Evolutionary conservation across 495 filamentous ascomycete species (phyloP), one percentile per base, ranked within the genome.

Genomic region (Penicillium antarcticum): DNA sequence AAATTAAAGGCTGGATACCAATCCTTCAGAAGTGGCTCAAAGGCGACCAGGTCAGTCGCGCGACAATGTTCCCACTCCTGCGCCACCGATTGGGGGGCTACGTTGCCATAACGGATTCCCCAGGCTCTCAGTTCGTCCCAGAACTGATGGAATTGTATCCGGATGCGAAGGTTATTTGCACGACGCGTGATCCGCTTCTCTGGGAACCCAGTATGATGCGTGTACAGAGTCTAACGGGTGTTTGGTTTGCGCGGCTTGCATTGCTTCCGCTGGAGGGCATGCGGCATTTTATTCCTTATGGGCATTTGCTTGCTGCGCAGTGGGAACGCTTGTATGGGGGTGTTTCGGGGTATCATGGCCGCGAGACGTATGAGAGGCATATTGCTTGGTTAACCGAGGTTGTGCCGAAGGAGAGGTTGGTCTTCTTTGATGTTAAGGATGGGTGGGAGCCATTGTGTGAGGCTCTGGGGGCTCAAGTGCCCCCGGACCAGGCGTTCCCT

Each of bases 401-500:
- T 12, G 69, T 76, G 0, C 74, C 76, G 0, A 65, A 67, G 29
- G 70, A 72, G 7, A 63, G 66, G 17, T 48, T 79, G 56, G 53
- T 81, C 35, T 66, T 79, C 24, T 75, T 70, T 62, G 53, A 71
- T 31, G 62, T 79, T 5, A 69, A 62, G 48, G 70, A 75, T 44
- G 78, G 77, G 4, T 81, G 76, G 76, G 73, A 50, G 39, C 77
- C 75, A 5, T 52, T 80, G 26, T 79, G 78, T 58, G 59, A 67
- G 46, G 77, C 74, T 32, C 53, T 80, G 12, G 70, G 60, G 5
- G 71, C 71, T 35, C 62, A 69, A 0, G 49, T 67, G 5, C 76
- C 77, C 0, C 23, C 37, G 26, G 61, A 62, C 31, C 53, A 64
- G 0, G 49, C 60, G 11, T 77, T 81, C 36, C 78, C 76, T n/a